Percentiles rank a stretch among this genome's conserved stretches.
phyloP scores from a whole-genome alignment of 495 filamentous ascomycete genomes.

The Pseudevernia furfuracea region DNA sequence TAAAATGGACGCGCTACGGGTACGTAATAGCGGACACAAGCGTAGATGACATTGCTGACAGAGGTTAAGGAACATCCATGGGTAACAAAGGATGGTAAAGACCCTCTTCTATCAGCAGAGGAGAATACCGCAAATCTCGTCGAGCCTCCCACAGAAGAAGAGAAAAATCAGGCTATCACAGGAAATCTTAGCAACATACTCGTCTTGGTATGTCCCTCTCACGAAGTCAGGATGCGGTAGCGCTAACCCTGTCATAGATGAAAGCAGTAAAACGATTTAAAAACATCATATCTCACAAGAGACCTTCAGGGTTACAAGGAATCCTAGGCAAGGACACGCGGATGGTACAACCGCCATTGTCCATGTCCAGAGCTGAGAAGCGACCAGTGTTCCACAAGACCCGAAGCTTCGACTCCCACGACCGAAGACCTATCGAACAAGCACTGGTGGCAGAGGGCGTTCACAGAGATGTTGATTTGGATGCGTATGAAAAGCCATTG shows the following conservation, averaged over 20 bases:
- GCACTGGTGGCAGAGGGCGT: conserved; percentile 45
- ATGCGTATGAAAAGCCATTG: conserved; percentile 9
- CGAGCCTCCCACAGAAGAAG: conserved; percentile 74
- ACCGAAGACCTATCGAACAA: conserved; percentile 42
- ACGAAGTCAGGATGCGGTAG: neutral
- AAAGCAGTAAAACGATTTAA: conserved; percentile 90
- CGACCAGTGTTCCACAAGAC: conserved; percentile 31
- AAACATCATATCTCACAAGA: conserved; percentile 40
- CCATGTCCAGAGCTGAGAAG: conserved; percentile 44
- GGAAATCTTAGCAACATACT: conserved; percentile 74
- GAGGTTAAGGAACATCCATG: conserved; percentile 72
- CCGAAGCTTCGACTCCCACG: conserved; percentile 44
- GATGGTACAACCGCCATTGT: conserved; percentile 50
- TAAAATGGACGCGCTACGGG: conserved; percentile 70
- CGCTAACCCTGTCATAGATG: conserved; percentile 48
- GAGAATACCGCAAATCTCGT: conserved; percentile 82
- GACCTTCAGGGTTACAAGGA: conserved; percentile 45
- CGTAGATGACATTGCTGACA: conserved; percentile 18
- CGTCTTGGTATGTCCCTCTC: conserved; percentile 58
- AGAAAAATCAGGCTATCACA: conserved; percentile 86
- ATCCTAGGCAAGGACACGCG: conserved; percentile 49
- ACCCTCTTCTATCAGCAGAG: conserved; percentile 69
- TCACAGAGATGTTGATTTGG: conserved; percentile 30
- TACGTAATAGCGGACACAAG: conserved; percentile 37
- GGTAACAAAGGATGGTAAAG: conserved; percentile 77